phyloP scores from a whole-genome alignment of 192 early-diverging fungal genomes.

The Backusella australiensis region DNA sequence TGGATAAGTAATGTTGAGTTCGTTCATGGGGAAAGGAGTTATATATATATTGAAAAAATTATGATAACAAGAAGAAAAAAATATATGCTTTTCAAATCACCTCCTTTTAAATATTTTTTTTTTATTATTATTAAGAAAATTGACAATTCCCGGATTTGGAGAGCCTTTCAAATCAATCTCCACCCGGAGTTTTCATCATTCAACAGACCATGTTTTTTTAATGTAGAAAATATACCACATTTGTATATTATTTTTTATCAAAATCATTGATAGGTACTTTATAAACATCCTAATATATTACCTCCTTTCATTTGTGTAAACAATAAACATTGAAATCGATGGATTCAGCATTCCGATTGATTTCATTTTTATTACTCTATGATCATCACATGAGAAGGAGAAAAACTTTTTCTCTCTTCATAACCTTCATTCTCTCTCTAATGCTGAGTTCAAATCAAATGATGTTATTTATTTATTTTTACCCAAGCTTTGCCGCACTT shows the following conservation, averaged over 20 bases:
- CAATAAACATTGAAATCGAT: neutral
- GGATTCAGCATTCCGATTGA: neutral
- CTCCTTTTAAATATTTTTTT: constrained; percentile 8
- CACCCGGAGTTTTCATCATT: neutral
- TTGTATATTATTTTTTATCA: neutral
- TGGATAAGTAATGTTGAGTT: neutral
- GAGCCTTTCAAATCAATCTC: neutral
- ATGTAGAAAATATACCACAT: neutral
- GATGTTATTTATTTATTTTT: neutral
- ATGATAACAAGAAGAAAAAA: neutral
- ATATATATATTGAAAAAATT: neutral
- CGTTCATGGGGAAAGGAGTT: neutral
- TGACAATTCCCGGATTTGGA: neutral
- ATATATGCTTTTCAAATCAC: neutral
- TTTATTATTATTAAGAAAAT: neutral
- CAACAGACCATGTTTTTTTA: neutral
- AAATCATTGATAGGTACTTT: neutral
- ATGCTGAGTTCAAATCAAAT: neutral
- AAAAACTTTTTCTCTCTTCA: neutral
- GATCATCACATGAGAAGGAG: constrained; percentile 3
- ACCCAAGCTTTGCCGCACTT: constrained; percentile 13
- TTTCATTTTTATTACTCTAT: neutral
- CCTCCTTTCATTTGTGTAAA: neutral
- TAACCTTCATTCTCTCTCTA: neutral
- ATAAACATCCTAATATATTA: neutral